These are phyloP conservation scores for Fraxinus velutina DNA, from an alignment of 305 asterid species.

Conservation along the genomic window DNA sequence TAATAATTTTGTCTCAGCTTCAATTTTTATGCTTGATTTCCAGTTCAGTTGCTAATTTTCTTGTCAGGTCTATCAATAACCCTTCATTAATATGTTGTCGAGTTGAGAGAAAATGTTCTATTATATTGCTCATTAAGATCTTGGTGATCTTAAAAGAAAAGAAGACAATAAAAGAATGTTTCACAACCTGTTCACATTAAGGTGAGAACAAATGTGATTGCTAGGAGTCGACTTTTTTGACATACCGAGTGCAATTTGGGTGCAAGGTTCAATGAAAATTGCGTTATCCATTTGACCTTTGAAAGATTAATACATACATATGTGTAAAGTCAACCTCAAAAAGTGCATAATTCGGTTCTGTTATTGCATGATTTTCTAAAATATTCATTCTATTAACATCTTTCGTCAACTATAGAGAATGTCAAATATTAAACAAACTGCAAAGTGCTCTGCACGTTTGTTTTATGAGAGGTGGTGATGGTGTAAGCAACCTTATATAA, in stretches of 20 bases:
- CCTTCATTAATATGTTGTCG: not conserved
- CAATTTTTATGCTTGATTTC: not conserved
- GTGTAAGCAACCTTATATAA: not conserved
- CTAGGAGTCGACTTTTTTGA: not conserved
- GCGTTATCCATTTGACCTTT: not conserved
- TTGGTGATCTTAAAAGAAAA: not conserved
- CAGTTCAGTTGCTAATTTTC: not conserved
- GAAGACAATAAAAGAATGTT: not conserved
- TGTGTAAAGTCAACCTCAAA: constrained; percentile 2
- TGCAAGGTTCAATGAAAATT: not conserved
- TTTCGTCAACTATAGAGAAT: not conserved
- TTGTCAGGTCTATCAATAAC: not conserved
- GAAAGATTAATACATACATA: not conserved
- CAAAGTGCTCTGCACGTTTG: constrained; percentile 12
- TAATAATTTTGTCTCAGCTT: not conserved
- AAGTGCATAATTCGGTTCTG: not conserved
- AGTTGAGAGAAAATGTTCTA: not conserved
- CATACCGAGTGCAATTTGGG: not conserved
- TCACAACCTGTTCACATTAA: not conserved
- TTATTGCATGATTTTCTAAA: not conserved
- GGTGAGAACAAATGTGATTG: not conserved
- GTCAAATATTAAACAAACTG: not conserved
- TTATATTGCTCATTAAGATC: not conserved
- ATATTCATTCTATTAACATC: not conserved
- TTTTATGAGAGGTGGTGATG: not conserved